Evolutionary conservation across 345 rosid species (phyloP).

Genomic region (Populus deltoides): DNA sequence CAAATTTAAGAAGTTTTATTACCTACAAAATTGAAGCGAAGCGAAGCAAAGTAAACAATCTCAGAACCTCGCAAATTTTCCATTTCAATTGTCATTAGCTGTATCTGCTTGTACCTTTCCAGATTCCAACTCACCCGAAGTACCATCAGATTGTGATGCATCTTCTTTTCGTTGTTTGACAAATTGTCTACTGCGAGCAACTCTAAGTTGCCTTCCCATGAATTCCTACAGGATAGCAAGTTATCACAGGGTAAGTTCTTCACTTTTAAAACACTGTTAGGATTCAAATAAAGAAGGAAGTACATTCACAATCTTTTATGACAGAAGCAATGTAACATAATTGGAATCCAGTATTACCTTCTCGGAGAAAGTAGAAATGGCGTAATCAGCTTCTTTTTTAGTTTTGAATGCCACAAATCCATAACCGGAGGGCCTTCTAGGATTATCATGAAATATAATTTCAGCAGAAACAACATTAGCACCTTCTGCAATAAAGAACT

Average conservation of each 20-base stretch:
- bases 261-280: background rate
- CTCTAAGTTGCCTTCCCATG: constrained; percentile 66
- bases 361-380: constrained; percentile 54
- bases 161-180: constrained; percentile 50
- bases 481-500: constrained; percentile 55
- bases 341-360: constrained; percentile 45
- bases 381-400: constrained; percentile 68
- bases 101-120: constrained; percentile 27
- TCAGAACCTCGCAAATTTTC: constrained; percentile 1
- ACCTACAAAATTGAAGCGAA: constrained; percentile 14
- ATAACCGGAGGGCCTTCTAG: constrained; percentile 71
- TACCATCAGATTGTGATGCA: constrained; percentile 38
- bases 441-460: constrained; percentile 65
- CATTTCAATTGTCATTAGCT: constrained; percentile 26
- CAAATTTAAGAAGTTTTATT: constrained; percentile 13
- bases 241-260: constrained; percentile 5
- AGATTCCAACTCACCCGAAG: constrained; percentile 32
- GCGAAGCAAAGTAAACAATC: constrained; percentile 14
- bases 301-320: background rate
- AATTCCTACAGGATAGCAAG: constrained; percentile 43
- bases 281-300: background rate
- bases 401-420: constrained; percentile 79
- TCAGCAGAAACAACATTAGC: constrained; percentile 56
- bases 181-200: constrained; percentile 71
- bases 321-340: constrained; percentile 10